Evolutionary conservation across 129 eudicot species (phyloP), one percentile per base, ranked within the genome.

Genomic region (Chrysanthemum makinoi): DNA sequence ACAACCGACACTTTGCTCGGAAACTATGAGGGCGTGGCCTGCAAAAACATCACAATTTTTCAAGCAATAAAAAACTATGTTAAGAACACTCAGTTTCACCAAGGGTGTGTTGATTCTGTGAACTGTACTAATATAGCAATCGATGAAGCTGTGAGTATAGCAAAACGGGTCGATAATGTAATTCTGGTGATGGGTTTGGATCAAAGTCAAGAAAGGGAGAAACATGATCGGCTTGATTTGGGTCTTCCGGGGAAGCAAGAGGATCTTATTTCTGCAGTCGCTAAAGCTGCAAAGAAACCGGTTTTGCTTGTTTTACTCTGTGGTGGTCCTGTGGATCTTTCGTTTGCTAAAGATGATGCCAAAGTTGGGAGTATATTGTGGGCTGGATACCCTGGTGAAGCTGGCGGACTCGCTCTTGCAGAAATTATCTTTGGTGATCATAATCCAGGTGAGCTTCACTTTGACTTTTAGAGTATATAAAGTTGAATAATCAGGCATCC

Each of bases 351-450:
- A 70, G 64, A 60, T 52, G 72, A 86, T 19, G 65, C 66, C 20
- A 85, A 79, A 73, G 74, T 88, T 26, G 89, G 96, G 47, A 51
- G 87, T 49, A 88, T 88, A 60, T 83, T 88, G 77, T 88, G 96
- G 96, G 91, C 82, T 60, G 91, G 89, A 30, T 88, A 88, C 54
- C 96, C 96, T 3, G 96, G 96, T 52, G 87, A 88, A 72, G 84
- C 85, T 8, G 96, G 96, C 39, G 91, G 82, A 2, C 24, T 62
- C 33, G 96, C 96, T 1, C 77, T 88, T 56, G 87, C 96, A 3
- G 82, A 88, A 65, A 81, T 84, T 69, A 69, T 88, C 62, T 88
- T 88, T 39, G 96, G 91, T 22, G 80, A 88, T 6, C 88, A 88
- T 64, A 88, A 88, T 72, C 96, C 96, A 70, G 91, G 96, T 88